Percentiles rank a stretch among this genome's conserved stretches.
phyloP scores from a whole-genome alignment of 495 filamentous ascomycete genomes.

The Glutinoglossum americanum region DNA sequence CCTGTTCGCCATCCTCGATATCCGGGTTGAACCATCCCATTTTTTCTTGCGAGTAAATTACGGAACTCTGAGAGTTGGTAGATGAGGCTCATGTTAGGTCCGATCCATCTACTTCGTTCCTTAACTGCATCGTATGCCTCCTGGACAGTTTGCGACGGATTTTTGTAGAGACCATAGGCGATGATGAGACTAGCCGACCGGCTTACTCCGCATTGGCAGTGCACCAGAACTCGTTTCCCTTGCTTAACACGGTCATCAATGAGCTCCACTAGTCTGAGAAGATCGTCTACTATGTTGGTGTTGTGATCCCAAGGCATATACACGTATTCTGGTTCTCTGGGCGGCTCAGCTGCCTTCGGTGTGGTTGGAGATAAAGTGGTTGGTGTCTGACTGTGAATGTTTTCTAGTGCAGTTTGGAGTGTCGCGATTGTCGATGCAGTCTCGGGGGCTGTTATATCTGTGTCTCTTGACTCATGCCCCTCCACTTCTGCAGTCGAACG shows the following conservation, averaged over 20 bases:
- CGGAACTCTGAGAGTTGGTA: constrained; percentile 93
- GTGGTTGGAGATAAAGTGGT: constrained; percentile 29
- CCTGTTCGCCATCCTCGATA: constrained; percentile 16
- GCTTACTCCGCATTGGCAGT: constrained; percentile 91
- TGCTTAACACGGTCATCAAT: constrained; percentile 60
- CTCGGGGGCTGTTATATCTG: background rate
- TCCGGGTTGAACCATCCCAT: constrained; percentile 12
- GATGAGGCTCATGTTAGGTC: constrained; percentile 94
- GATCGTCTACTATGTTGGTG: constrained; percentile 75
- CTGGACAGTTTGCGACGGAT: constrained; percentile 69
- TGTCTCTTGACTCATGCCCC: background rate
- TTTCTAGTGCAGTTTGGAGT: background rate
- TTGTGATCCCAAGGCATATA: constrained; percentile 97
- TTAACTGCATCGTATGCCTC: constrained; percentile 86
- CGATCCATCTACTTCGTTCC: constrained; percentile 79
- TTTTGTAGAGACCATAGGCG: constrained; percentile 86
- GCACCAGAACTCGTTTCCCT: constrained; percentile 74
- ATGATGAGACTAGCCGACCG: constrained; percentile 93
- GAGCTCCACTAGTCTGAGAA: constrained; percentile 63
- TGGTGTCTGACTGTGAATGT: constrained; percentile 7
- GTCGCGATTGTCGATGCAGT: background rate
- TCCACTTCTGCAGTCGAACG: background rate
- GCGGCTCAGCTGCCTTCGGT: constrained; percentile 27
- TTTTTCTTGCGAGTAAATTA: constrained; percentile 36
- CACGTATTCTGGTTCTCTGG: constrained; percentile 58